These are phyloP conservation scores for Bryum argenteum DNA, from an alignment of 225 moss, liverwort and hornwort genomes.

Conservation along the genomic window DNA sequence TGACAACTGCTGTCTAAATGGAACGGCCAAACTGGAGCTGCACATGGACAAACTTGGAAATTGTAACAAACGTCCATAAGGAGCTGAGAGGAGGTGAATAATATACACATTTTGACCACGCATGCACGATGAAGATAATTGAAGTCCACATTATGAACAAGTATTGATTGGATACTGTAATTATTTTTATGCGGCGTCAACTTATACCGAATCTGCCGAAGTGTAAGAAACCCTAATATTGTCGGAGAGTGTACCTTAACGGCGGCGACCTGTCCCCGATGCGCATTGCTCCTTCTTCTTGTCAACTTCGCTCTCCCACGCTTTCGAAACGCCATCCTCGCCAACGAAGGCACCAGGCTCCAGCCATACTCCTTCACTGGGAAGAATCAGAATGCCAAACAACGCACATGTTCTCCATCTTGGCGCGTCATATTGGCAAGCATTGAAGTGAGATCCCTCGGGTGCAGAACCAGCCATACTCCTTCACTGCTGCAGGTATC, in stretches of 20 bases:
- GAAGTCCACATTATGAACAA: not conserved
- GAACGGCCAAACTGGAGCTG: not conserved
- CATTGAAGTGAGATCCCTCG: slow-evolving; percentile 86
- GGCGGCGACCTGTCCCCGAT: too few relatives aligned
- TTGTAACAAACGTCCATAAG: slow-evolving; percentile 8
- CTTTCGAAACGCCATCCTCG: too few relatives aligned
- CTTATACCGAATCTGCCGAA: too few relatives aligned
- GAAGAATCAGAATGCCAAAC: not conserved
- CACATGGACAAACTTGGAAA: slow-evolving; percentile 8
- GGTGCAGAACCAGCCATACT: slow-evolving; percentile 92
- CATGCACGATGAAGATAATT: not conserved
- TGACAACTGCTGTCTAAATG: slow-evolving; percentile 1
- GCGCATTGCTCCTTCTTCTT: too few relatives aligned
- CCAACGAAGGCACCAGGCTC: too few relatives aligned
- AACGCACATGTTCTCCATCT: slow-evolving; percentile 84
- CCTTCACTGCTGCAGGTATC: slow-evolving; percentile 16
- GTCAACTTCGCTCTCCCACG: too few relatives aligned
- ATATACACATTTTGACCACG: not conserved
- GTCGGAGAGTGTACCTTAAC: too few relatives aligned
- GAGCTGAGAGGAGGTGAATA: slow-evolving; percentile 12
- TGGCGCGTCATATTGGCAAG: slow-evolving; percentile 80
- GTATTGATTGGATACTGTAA: not conserved
- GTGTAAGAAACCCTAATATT: too few relatives aligned
- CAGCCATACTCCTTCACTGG: too few relatives aligned
- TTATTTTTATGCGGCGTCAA: not conserved